Evolutionary conservation across 2,329 filamentous ascomycete species (phyloP).

Genomic region (Aspergillus hortae): DNA sequence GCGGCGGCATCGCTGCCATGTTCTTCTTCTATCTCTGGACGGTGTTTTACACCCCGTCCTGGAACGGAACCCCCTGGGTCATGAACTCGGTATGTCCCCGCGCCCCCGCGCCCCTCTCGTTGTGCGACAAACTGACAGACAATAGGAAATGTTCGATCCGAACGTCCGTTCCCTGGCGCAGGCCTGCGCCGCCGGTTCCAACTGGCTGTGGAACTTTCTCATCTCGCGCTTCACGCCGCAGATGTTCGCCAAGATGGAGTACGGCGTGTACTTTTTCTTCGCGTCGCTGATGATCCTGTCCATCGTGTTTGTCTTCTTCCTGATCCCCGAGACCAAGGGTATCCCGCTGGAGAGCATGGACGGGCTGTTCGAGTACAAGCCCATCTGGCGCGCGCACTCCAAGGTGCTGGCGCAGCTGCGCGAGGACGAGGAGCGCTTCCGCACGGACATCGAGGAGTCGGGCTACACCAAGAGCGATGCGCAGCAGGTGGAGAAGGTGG

Average conservation of each 20-base stretch:
- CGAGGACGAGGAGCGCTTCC: conserved; percentile 35
- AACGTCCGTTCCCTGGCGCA: conserved; percentile 68
- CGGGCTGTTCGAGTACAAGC: conserved; percentile 48
- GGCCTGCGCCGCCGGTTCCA: conserved; percentile 55
- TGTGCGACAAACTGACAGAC: conserved; percentile 7
- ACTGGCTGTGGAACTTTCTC: conserved; percentile 40
- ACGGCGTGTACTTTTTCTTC: conserved; percentile 66
- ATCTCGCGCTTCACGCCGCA: conserved; percentile 40
- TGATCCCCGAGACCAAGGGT: conserved; percentile 63
- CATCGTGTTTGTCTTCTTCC: conserved; percentile 57
- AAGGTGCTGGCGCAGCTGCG: conserved; percentile 29
- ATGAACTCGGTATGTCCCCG: conserved; percentile 52
- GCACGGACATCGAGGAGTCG: conserved; percentile 19
- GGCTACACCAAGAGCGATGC: conserved; percentile 9
- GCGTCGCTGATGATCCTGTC: conserved; percentile 59
- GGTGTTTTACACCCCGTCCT: conserved; percentile 67
- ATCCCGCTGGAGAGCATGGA: conserved; percentile 64
- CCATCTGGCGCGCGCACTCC: conserved; percentile 35
- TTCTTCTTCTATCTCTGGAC: conserved; percentile 74
- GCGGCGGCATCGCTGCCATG: conserved; percentile 44
- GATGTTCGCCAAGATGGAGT: conserved; percentile 45
- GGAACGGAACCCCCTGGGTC: conserved; percentile 76
- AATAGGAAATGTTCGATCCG: conserved; percentile 65
- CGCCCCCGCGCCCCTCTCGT: not conserved
- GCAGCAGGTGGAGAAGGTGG: conserved; percentile 12